A percentile compares a stretch with the other conserved stretches of the same genome.
Evolutionary conservation across 345 rosid species (phyloP).

Genomic region (Citrus inodora): DNA sequence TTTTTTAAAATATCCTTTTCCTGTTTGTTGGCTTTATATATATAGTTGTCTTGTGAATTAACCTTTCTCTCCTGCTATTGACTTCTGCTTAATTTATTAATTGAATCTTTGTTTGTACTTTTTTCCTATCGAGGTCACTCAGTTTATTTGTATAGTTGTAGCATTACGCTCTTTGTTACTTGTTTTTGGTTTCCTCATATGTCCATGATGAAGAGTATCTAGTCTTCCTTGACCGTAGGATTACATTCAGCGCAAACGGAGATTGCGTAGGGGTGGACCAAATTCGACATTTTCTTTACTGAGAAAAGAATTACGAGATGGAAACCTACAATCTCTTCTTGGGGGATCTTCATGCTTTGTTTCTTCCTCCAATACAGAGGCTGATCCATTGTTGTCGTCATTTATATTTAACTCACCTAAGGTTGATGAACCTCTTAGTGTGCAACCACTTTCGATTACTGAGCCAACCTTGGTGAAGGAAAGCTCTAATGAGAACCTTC

Average conservation of each 20-base stretch:
- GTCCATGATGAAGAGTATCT: constrained; percentile 1
- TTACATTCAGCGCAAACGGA: constrained; percentile 72
- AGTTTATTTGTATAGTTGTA: neutral
- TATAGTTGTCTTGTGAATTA: neutral
- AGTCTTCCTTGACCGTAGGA: constrained; percentile 50
- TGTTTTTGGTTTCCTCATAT: neutral
- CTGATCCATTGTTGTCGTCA: constrained; percentile 70
- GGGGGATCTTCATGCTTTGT: constrained; percentile 53
- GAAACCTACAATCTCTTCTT: constrained; percentile 60
- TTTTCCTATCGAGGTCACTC: neutral
- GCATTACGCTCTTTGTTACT: neutral
- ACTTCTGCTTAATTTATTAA: neutral
- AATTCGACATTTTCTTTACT: constrained; percentile 53
- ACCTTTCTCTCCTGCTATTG: neutral
- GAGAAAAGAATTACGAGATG: constrained; percentile 69
- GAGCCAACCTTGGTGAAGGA: constrained; percentile 31
- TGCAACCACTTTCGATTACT: constrained; percentile 23
- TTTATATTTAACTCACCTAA: constrained; percentile 49
- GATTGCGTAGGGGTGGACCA: constrained; percentile 55
- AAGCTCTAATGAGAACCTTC: constrained; percentile 29
- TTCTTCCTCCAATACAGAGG: constrained; percentile 53
- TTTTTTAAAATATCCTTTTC: constrained; percentile 77
- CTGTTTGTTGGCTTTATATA: neutral
- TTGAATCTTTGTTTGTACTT: neutral
- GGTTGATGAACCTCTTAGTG: constrained; percentile 27